Percentiles rank a stretch among this genome's conserved stretches.
Evolutionary conservation across 2,329 filamentous ascomycete genomes (phyloP).

Genomic region (Elsinoe perseae): DNA sequence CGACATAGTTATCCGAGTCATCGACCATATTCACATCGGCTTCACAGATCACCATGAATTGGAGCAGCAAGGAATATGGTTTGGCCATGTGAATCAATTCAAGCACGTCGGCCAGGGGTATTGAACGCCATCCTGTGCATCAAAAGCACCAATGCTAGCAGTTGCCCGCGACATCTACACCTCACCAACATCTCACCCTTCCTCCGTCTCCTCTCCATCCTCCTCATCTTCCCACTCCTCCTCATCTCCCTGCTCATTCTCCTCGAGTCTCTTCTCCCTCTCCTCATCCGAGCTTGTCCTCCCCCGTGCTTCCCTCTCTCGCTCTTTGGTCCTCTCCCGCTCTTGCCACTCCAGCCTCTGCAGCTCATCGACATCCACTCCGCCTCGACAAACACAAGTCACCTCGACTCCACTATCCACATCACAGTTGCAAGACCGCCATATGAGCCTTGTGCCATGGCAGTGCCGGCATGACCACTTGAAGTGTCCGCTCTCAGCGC

Average conservation of each 20-base stretch:
- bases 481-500: neutral
- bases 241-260: neutral
- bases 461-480: neutral
- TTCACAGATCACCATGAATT: no score
- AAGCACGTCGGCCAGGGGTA: neutral
- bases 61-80: no score
- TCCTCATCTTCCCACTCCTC: neutral
- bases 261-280: neutral
- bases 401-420: neutral
- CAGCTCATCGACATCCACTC: neutral
- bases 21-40: no score
- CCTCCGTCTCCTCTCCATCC: neutral
- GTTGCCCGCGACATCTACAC: neutral
- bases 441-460: neutral
- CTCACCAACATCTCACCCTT: neutral
- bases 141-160: neutral
- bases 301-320: neutral
- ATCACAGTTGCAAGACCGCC: neutral
- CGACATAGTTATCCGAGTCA: neutral
- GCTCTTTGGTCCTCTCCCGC: neutral
- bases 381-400: neutral
- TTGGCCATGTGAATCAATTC: neutral
- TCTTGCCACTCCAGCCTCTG: neutral
- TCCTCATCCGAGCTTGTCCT: neutral
- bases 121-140: neutral